Base-by-base conservation (phyloP, 2,329 filamentous ascomycete genomes). In the Aspergillus terreus region DNA sequence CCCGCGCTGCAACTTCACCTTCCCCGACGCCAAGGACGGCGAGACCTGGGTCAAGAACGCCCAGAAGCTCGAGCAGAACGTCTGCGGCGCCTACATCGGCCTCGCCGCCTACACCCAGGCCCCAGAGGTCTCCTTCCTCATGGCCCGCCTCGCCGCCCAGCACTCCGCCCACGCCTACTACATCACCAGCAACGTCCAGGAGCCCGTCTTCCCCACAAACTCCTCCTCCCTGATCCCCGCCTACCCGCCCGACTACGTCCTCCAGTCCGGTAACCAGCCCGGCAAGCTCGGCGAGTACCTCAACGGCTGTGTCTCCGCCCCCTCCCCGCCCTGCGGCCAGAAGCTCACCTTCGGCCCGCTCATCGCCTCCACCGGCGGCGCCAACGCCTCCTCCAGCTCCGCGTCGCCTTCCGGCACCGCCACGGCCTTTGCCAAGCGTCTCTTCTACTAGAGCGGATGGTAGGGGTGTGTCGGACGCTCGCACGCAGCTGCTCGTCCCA, bases 41-140 rank as follows among this genome's bases (percentile, higher is more conserved):
- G 47, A 58, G 5, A 30, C 49, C 6, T 65, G 58, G 45, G 52
- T 61, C 12, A 46, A 38, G 17, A 63, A 43, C 15, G 63, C 63
- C 15, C 54, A 58, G 38, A 36, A 53, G 17, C 49, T 66, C 12
- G 63, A 67, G 48, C 38, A 47, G 9, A 59, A 49, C 17, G 54
- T 59, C 30, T 44, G 53, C 17, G 62, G 61, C 19, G 65, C 62
- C 25, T 59, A 63, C 42, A 61, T 67, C 44, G 64, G 62, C 12
- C 59, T 61, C 4, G 55, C 63, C 7, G 64, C 59, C 11, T 67
- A 61, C 49, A 63, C 64, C 25, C 53, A 64, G 33, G 55, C 64
- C 1, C 65, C 64, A 14, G 61, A 67, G 56, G 61, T 66, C 15
- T 53, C 65, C 4, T 67, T 67, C 58, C 54, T 67, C 10, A 33